Evolutionary conservation across 495 filamentous ascomycete species (phyloP).

Genomic region (Daldinia grandis): DNA sequence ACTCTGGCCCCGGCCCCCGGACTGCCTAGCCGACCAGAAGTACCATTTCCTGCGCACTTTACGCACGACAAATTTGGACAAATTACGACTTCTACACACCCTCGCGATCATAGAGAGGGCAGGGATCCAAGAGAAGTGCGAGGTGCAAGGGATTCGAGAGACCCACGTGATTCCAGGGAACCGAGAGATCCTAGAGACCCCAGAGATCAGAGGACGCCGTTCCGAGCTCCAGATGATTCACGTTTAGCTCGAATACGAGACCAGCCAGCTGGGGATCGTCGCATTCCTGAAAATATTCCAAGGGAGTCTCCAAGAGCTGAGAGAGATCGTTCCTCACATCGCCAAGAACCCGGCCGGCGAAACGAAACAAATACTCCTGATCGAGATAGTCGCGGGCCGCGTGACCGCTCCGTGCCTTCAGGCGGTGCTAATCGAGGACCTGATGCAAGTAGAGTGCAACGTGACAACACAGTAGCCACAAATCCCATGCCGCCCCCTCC

Average conservation of each 20-base stretch:
- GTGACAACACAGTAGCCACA: constrained; percentile 41
- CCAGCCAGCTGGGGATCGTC: constrained; percentile 42
- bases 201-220: constrained; percentile 48
- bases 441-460: constrained; percentile 45
- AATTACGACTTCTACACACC: constrained; percentile 46
- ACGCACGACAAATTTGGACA: constrained; percentile 51
- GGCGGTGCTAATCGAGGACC: constrained; percentile 38
- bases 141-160: constrained; percentile 41
- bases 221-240: constrained; percentile 46
- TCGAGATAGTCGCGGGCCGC: constrained; percentile 48
- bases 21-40: constrained; percentile 57
- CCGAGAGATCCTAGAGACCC: constrained; percentile 48
- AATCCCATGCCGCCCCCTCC: constrained; percentile 46
- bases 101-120: constrained; percentile 49
- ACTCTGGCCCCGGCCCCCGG: constrained; percentile 51
- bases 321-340: constrained; percentile 43
- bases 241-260: constrained; percentile 42
- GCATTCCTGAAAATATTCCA: constrained; percentile 36
- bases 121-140: constrained; percentile 48
- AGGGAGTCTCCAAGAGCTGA: constrained; percentile 43
- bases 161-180: constrained; percentile 51
- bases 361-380: constrained; percentile 49
- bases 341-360: constrained; percentile 48
- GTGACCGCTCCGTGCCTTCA: constrained; percentile 46
- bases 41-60: constrained; percentile 51